phyloP scores from a whole-genome alignment of 495 filamentous ascomycete species.

The Xylaria sp. region DNA sequence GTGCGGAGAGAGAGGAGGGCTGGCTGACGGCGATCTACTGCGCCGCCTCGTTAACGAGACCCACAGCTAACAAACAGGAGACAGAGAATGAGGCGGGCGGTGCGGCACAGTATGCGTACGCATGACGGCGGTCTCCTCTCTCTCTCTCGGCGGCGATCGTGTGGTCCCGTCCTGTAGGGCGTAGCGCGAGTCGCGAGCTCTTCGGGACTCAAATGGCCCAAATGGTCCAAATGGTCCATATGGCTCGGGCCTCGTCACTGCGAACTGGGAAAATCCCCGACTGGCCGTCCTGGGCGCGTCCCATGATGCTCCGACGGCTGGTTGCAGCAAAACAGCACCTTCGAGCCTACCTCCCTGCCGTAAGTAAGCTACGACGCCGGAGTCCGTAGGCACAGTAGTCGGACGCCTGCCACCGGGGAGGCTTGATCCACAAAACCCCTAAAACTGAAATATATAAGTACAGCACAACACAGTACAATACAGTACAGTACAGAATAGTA shows the following conservation, averaged over 20 bases:
- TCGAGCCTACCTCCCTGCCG: not conserved
- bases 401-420: constrained; percentile 3
- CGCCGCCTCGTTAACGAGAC: constrained; percentile 13
- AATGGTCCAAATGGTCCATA: too few relatives aligned
- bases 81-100: not conserved
- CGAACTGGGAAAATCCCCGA: constrained; percentile 14
- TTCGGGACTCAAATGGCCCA: constrained; percentile 11
- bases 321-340: constrained; percentile 4
- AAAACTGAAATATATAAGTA: not conserved
- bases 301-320: not conserved
- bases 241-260: constrained; percentile 8
- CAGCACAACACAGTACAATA: not conserved
- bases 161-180: too few relatives aligned
- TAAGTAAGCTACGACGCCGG: constrained; percentile 8
- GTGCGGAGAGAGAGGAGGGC: not conserved
- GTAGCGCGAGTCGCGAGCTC: too few relatives aligned
- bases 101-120: constrained; percentile 15
- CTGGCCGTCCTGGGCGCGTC: not conserved
- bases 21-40: constrained; percentile 9
- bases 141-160: too few relatives aligned
- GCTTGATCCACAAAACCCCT: not conserved
- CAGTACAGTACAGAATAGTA: too few relatives aligned
- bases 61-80: not conserved
- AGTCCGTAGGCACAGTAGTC: constrained; percentile 14
- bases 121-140: not conserved